phyloP scores from a whole-genome alignment of 2,329 filamentous ascomycete species.

The Calcarisporium arbuscula region DNA sequence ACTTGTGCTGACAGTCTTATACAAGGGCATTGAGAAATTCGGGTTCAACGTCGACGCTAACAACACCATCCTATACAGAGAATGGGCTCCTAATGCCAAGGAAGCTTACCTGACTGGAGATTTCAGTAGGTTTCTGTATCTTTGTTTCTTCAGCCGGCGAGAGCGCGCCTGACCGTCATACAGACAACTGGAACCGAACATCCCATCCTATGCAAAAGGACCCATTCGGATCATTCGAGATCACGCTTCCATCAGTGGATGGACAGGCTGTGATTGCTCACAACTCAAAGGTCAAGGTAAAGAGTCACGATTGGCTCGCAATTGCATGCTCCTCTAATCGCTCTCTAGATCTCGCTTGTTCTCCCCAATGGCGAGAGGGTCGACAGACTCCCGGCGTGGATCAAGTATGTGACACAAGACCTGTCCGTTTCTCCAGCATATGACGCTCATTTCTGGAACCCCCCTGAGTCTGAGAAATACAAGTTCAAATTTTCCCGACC shows the following conservation, averaged over 20 bases:
- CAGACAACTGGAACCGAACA: constrained; percentile 79
- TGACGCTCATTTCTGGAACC: constrained; percentile 96
- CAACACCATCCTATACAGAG: constrained; percentile 82
- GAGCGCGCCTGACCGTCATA: neutral
- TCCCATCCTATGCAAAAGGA: constrained; percentile 85
- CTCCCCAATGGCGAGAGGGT: constrained; percentile 72
- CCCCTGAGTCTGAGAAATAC: constrained; percentile 69
- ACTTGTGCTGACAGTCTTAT: constrained; percentile 5
- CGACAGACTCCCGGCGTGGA: constrained; percentile 92
- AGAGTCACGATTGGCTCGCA: constrained; percentile 7
- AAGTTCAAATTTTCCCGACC: constrained; percentile 78
- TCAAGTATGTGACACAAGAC: constrained; percentile 94
- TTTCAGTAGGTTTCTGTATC: constrained; percentile 76
- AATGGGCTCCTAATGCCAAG: constrained; percentile 91
- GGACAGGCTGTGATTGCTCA: constrained; percentile 78
- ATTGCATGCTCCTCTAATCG: neutral
- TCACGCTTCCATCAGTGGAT: constrained; percentile 65
- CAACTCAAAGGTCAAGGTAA: constrained; percentile 92
- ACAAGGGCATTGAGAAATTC: constrained; percentile 75
- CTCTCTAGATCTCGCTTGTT: constrained; percentile 68
- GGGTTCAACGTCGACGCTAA: constrained; percentile 77
- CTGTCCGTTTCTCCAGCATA: constrained; percentile 84
- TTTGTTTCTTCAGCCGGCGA: too few relatives aligned
- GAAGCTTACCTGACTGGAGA: constrained; percentile 86
- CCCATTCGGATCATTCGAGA: constrained; percentile 79